Evolutionary conservation across 805 yeast genomes (phyloP).

Genomic region (Groenewaldozyma tartarivorans): DNA sequence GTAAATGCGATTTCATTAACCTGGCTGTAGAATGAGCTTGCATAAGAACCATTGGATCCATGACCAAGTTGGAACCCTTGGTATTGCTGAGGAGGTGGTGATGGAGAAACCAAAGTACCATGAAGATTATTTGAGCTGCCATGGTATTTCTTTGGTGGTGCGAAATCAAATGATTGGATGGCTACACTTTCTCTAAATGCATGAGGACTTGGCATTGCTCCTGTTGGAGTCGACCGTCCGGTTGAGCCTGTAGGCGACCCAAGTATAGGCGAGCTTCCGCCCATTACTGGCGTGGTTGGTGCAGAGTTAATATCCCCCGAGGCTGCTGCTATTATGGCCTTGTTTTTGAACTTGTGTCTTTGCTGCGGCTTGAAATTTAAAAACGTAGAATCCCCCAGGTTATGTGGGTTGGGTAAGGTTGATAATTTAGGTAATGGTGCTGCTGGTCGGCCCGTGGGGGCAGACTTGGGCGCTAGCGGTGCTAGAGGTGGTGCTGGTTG

Average conservation of each 20-base stretch:
- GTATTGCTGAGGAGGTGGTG: not conserved
- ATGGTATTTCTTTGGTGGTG: conserved; percentile 18
- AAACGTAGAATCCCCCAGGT: conserved; percentile 15
- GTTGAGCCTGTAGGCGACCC: conserved; percentile 3
- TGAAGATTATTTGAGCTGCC: not conserved
- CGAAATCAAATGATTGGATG: conserved; percentile 17
- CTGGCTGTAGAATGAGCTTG: conserved; percentile 4
- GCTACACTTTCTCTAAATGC: conserved; percentile 16
- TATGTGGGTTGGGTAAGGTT: conserved; percentile 19
- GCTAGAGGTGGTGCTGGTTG: not conserved
- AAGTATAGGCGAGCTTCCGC: too few relatives aligned
- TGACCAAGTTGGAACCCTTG: not conserved
- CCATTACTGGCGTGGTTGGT: not conserved
- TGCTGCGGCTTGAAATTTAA: conserved; percentile 18
- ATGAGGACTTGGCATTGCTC: conserved; percentile 18
- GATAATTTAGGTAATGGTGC: conserved; percentile 14
- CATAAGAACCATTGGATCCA: conserved; percentile 6
- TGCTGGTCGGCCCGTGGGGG: conserved; percentile 4
- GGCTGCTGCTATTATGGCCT: conserved; percentile 2
- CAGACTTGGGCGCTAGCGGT: not conserved
- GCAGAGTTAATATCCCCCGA: conserved; percentile 6
- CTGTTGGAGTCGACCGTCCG: not conserved
- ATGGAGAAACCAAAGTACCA: not conserved
- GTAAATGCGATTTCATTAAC: conserved; percentile 3
- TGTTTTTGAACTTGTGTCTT: conserved; percentile 9